phyloP scores from a whole-genome alignment of 352 stramenopile species.

The Phytopythium montanum region DNA sequence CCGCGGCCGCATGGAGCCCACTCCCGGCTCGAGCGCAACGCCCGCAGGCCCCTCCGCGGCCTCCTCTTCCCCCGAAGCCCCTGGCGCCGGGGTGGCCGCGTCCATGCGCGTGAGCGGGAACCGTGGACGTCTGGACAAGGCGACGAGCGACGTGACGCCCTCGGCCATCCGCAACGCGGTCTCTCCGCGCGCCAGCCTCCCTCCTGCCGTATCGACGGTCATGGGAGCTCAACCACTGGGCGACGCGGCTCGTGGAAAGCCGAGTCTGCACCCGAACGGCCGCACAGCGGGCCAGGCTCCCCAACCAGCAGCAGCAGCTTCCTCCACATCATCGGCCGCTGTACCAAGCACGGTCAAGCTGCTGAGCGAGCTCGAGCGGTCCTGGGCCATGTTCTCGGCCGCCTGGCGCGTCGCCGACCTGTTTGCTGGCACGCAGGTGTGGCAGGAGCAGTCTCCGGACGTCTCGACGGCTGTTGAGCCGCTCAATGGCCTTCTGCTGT shows the following conservation, averaged over 20 bases:
- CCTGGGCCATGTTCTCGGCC: slow-evolving; percentile 68
- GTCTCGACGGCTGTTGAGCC: slow-evolving; percentile 23
- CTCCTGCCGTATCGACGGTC: slow-evolving; percentile 4
- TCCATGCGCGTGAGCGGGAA: neutral
- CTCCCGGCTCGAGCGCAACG: neutral
- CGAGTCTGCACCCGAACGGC: slow-evolving; percentile 10
- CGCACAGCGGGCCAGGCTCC: neutral
- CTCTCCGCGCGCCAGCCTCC: slow-evolving; percentile 4
- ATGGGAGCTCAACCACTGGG: slow-evolving; percentile 5
- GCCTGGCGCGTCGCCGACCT: slow-evolving; percentile 65
- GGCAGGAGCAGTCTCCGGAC: slow-evolving; percentile 38
- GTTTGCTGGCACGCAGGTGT: slow-evolving; percentile 67
- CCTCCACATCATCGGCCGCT: slow-evolving; percentile 14
- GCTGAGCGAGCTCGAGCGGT: slow-evolving; percentile 66
- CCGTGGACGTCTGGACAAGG: slow-evolving; percentile 4
- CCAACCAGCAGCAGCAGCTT: slow-evolving; percentile 12
- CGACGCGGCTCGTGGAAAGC: slow-evolving; percentile 6
- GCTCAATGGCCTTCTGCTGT: slow-evolving; percentile 58
- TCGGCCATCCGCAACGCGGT: too few relatives aligned
- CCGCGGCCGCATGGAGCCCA: neutral
- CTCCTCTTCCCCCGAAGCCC: neutral
- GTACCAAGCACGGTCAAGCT: slow-evolving; percentile 60
- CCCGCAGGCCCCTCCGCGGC: neutral
- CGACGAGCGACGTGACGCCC: slow-evolving; percentile 1
- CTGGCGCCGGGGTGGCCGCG: neutral